phyloP scores from a whole-genome alignment of 1,284 basidiomycete genomes.

The Ceratobasidium sp. region DNA sequence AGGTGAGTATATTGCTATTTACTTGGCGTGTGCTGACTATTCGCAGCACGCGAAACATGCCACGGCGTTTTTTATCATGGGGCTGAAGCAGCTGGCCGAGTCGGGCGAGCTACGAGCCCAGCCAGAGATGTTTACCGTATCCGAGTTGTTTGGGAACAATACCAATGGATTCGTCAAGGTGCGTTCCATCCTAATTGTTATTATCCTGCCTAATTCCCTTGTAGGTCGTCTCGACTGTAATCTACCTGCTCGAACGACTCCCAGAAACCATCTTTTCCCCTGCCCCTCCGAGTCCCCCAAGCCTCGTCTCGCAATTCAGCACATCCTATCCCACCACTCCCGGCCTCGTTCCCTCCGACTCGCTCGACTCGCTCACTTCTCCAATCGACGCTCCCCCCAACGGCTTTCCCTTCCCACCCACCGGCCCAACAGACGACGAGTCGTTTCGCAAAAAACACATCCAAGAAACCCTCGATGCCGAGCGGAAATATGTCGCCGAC shows the following conservation, averaged over 20 bases:
- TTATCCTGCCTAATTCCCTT: conserved; percentile 7
- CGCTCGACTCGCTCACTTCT: conserved; percentile 55
- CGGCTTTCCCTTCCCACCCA: conserved; percentile 23
- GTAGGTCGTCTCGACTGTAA: conserved; percentile 90
- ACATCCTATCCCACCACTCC: conserved; percentile 41
- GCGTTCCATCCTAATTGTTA: conserved; percentile 45
- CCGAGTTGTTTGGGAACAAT: conserved; percentile 78
- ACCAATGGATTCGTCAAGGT: conserved; percentile 97
- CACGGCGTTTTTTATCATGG: conserved; percentile 77
- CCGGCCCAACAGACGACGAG: conserved; percentile 58
- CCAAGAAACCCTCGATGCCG: conserved; percentile 87
- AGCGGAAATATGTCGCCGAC: conserved; percentile 97
- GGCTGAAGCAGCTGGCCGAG: conserved; percentile 50
- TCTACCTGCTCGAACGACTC: conserved; percentile 81
- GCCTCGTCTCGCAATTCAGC: conserved; percentile 36
- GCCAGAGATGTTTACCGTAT: conserved; percentile 71
- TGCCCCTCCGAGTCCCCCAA: conserved; percentile 53
- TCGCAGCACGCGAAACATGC: conserved; percentile 61
- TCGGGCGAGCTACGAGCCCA: conserved; percentile 55
- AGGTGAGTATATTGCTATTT: conserved; percentile 47
- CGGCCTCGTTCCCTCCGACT: conserved; percentile 54
- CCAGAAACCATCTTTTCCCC: conserved; percentile 70
- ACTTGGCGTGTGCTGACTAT: neutral
- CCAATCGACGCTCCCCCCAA: conserved; percentile 37
- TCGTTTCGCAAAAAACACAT: conserved; percentile 78